Percentiles rank a stretch among this genome's conserved stretches.
These are phyloP conservation scores for Umbelopsis vinacea DNA, from an alignment of 192 early-diverging fungal genomes.

Conservation along the genomic window DNA sequence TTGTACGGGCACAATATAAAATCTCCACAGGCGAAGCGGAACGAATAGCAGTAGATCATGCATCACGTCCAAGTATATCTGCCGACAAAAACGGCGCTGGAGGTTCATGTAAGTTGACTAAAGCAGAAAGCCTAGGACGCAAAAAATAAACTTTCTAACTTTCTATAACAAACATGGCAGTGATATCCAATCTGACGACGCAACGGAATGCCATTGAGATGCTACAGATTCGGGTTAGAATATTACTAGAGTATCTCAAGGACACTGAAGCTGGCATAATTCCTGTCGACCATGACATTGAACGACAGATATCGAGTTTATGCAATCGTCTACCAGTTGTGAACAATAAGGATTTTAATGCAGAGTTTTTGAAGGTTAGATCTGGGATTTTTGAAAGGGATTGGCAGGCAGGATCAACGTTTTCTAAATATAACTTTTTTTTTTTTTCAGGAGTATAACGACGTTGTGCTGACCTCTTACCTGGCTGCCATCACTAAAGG, in stretches of 20 bases:
- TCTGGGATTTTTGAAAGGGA: neutral
- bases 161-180: slow-evolving; percentile 35
- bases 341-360: slow-evolving; percentile 64
- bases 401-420: neutral
- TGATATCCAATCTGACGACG: slow-evolving; percentile 68
- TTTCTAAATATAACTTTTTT: slow-evolving; percentile 17
- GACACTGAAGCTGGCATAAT: slow-evolving; percentile 67
- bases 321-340: slow-evolving; percentile 74
- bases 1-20: slow-evolving; percentile 69
- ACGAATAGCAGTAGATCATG: slow-evolving; percentile 86
- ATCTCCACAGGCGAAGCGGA: slow-evolving; percentile 89
- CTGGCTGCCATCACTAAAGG: slow-evolving; percentile 82
- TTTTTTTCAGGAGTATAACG: slow-evolving; percentile 74
- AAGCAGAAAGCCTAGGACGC: neutral
- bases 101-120: slow-evolving; percentile 53
- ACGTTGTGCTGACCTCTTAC: slow-evolving; percentile 77
- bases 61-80: slow-evolving; percentile 64
- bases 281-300: slow-evolving; percentile 71
- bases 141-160: neutral
- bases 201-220: slow-evolving; percentile 85
- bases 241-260: slow-evolving; percentile 72
- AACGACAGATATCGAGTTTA: slow-evolving; percentile 78
- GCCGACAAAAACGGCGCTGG: slow-evolving; percentile 57
- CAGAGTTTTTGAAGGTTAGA: slow-evolving; percentile 75
- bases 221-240: slow-evolving; percentile 71